Percentiles rank a stretch among this genome's conserved stretches.
phyloP scores from a whole-genome alignment of 306 rosid species.

The Corylus americana region DNA sequence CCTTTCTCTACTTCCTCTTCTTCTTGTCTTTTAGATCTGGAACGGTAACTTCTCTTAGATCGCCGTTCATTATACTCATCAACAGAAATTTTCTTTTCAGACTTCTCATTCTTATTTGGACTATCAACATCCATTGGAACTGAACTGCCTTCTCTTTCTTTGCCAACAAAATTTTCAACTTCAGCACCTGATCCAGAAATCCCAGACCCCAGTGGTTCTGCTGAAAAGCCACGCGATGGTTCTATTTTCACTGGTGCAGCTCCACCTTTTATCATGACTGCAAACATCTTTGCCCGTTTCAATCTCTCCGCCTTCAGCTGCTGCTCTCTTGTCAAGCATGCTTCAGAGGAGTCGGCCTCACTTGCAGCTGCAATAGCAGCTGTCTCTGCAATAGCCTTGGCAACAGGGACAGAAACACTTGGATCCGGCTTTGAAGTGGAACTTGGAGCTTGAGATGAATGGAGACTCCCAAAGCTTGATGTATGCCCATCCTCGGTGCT shows the following conservation, averaged over 20 bases:
- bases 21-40: conserved; percentile 50
- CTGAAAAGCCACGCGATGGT: conserved; percentile 44
- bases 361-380: conserved; percentile 66
- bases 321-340: conserved; percentile 70
- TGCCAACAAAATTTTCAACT: conserved; percentile 38
- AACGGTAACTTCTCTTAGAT: conserved; percentile 58
- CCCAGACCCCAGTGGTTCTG: conserved; percentile 60
- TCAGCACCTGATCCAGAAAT: conserved; percentile 55
- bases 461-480: conserved; percentile 52
- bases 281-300: conserved; percentile 86
- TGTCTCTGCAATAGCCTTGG: conserved; percentile 64
- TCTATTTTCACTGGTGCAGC: conserved; percentile 54
- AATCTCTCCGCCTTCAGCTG: conserved; percentile 82
- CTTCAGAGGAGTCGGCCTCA: conserved; percentile 84
- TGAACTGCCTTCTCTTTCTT: conserved; percentile 79
- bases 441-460: conserved; percentile 41
- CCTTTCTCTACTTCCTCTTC: conserved; percentile 31
- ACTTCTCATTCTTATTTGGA: conserved; percentile 40
- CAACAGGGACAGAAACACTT: conserved; percentile 46
- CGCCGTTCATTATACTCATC: conserved; percentile 49
- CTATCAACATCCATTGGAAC: conserved; percentile 50
- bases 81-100: conserved; percentile 34
- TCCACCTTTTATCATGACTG: conserved; percentile 72
- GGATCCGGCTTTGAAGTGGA: conserved; percentile 31
- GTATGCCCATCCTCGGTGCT: conserved; percentile 48